Conservation (phyloP, 2,329 filamentous ascomycete species). For the Beauveria varroae region DNA sequence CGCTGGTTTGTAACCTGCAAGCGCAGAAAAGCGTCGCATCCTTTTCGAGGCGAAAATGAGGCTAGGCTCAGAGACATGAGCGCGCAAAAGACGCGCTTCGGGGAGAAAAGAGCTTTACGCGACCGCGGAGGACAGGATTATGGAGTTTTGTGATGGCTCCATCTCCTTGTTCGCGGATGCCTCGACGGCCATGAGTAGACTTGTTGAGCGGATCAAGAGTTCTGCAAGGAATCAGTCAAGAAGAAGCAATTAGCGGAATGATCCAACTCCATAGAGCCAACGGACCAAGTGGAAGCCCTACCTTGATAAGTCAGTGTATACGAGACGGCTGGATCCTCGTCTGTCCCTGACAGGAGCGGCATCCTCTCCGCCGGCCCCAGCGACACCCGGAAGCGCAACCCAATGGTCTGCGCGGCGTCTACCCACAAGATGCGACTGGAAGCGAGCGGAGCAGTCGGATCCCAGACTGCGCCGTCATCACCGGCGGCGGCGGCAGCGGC, state of each 20-base stretch:
- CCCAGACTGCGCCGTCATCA: neutral
- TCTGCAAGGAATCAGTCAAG: neutral
- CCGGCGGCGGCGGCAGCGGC: slow-evolving; percentile 25
- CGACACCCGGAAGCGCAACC: slow-evolving; percentile 57
- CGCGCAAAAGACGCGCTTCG: neutral
- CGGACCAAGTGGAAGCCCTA: slow-evolving; percentile 12
- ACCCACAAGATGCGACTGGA: slow-evolving; percentile 56
- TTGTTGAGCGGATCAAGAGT: slow-evolving; percentile 3
- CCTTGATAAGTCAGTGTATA: slow-evolving; percentile 69
- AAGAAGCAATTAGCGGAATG: neutral
- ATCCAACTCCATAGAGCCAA: neutral
- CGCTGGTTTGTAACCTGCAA: too few species aligned
- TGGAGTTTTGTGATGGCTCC: slow-evolving; percentile 1
- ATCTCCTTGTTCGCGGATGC: neutral
- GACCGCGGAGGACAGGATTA: neutral
- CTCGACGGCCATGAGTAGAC: slow-evolving; percentile 8
- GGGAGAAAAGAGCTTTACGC: neutral
- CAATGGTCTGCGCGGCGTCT: slow-evolving; percentile 52
- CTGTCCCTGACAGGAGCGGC: slow-evolving; percentile 47
- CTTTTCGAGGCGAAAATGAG: neutral
- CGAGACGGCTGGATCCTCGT: slow-evolving; percentile 59
- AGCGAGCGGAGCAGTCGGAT: slow-evolving; percentile 10
- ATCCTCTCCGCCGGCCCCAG: slow-evolving; percentile 27
- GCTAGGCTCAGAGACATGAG: too few species aligned
- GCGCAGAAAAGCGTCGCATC: neutral